Base-by-base conservation (phyloP, 148 eudicot species). In the Fagopyrum esculentum region DNA sequence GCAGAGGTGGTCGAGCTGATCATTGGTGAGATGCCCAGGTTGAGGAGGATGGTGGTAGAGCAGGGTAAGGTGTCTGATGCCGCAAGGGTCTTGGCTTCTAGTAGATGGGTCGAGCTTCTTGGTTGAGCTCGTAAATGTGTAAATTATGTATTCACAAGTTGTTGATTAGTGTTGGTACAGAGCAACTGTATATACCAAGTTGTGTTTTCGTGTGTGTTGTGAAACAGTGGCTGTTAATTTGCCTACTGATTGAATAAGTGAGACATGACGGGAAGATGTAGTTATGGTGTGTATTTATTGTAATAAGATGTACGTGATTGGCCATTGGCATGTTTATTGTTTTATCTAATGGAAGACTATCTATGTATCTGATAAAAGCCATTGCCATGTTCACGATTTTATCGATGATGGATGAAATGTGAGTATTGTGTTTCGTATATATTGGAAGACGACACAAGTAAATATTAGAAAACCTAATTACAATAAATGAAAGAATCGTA, bases 41-140 rank as follows among this genome's bases (percentile, higher is more conserved):
- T 85, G 88, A 81, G 79, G 47, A 45, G 46, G 75, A 26, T 83
- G 59, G 46, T 57, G 15, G 86, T 89, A n/a, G 92, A 86, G 73
- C 56, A 76, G 50, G 44, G 70, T 40, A 88, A 88, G 64, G 9
- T 88, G 6, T 82, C 89, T 9, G 78, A 80, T 60, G 78, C 22
- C 77, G 84, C 86, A 2, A 78, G 66, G 72, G 73, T 1, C 7
- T 29, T 75, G 89, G 82, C 75, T 12, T 51, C 68, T 0, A 57
- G 71, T 55, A 82, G 77, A 73, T 75, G 77, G 29, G 80, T 87
- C 15, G 76, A 82, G 68, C 35, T 88, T 46, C 71, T 55, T 45
- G 72, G 46, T 43, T 40, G 71, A 66, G 15, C 3, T 35, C 46
- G 71, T 66, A 2, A 13, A 66, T 9, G 63, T 0, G 63, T 4